Conservation (phyloP, 768 basidiomycete genomes). For the Lentinula guzmanii region DNA sequence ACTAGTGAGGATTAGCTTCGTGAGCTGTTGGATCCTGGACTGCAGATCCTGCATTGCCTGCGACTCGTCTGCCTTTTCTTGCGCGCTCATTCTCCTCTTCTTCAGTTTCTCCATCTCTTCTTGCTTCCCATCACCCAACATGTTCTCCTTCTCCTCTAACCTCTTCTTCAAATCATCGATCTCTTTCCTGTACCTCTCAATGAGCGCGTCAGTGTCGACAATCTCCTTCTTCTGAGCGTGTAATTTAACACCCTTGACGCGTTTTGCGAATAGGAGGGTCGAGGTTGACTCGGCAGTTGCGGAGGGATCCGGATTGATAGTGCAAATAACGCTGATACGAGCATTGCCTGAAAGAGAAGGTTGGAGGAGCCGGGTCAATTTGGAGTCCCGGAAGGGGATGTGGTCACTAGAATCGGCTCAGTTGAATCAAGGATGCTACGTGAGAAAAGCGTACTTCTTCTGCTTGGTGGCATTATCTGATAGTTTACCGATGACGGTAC, state of each 20-base stretch:
- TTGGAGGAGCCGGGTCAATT: slow-evolving; percentile 90
- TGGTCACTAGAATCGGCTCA: slow-evolving; percentile 54
- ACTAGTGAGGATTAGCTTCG: slow-evolving; percentile 81
- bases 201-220: slow-evolving; percentile 87
- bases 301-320: slow-evolving; percentile 78
- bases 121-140: slow-evolving; percentile 23
- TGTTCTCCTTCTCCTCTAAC: slow-evolving; percentile 64
- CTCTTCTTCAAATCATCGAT: slow-evolving; percentile 84
- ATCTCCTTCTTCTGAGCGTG: slow-evolving; percentile 92
- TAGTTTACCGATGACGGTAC: slow-evolving; percentile 87
- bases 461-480: slow-evolving; percentile 80
- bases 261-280: slow-evolving; percentile 86
- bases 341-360: slow-evolving; percentile 95
- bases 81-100: slow-evolving; percentile 31
- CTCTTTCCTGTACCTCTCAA: slow-evolving; percentile 91
- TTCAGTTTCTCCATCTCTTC: slow-evolving; percentile 23
- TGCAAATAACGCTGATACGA: slow-evolving; percentile 93
- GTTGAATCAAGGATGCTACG: neutral
- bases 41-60: slow-evolving; percentile 83
- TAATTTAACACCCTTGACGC: slow-evolving; percentile 86
- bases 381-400: slow-evolving; percentile 93
- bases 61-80: slow-evolving; percentile 76
- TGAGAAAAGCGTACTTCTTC: slow-evolving; percentile 44
- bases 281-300: slow-evolving; percentile 83
- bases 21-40: slow-evolving; percentile 72